phyloP scores from a whole-genome alignment of 176 grass and related monocot species.

The Hordeum vulgare region MorexV3_pseudomolecules_assembly NC_058524.1:581512260-581512759 shows the following conservation, averaged over 20 bases:
- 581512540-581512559: neutral
- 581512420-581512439: neutral
- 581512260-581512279: neutral
- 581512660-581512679: neutral
- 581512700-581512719: conserved; percentile 89
- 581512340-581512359: neutral
- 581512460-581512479: neutral
- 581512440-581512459: neutral
- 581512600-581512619: neutral
- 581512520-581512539: neutral
- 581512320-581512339: neutral
- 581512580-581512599: neutral
- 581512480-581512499: neutral
- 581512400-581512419: neutral
- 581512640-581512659: neutral
- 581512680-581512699: conserved; percentile 56
- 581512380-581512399: neutral
- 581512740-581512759: conserved; percentile 65
- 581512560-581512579: neutral
- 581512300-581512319: neutral
- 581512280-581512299: neutral
- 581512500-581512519: neutral
- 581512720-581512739: conserved; percentile 77
- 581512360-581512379: neutral
- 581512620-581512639: neutral